A percentile compares a stretch with the other conserved stretches of the same genome.
Evolutionary conservation across 2,329 filamentous ascomycete genomes (phyloP).

Genomic region (Colletotrichum liaoningense): DNA sequence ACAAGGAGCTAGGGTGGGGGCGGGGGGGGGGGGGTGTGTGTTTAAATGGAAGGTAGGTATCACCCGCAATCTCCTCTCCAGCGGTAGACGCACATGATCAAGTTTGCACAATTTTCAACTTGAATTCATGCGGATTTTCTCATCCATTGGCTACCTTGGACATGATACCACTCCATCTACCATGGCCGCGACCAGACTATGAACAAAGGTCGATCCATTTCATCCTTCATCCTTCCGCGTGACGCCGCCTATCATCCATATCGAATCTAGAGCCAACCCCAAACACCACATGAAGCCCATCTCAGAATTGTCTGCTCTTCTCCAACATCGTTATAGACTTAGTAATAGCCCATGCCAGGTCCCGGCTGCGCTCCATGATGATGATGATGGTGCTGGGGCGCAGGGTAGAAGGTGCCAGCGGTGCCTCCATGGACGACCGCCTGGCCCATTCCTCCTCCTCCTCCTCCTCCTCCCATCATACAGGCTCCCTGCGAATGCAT

Average conservation of each 20-base stretch:
- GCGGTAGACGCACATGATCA: too few relatives aligned
- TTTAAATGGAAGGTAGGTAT: too few relatives aligned
- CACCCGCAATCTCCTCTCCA: too few relatives aligned
- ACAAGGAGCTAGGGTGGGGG: too few relatives aligned
- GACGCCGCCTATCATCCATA: not conserved
- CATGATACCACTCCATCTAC: not conserved
- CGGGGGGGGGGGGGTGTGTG: too few relatives aligned
- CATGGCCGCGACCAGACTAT: not conserved
- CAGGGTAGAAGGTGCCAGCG: not conserved
- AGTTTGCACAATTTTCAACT: not conserved
- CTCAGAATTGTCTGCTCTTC: too few relatives aligned
- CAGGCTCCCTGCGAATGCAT: not conserved
- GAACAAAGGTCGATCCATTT: not conserved
- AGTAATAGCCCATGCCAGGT: not conserved
- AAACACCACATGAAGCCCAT: not conserved
- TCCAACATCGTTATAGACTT: not conserved
- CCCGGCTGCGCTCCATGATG: not conserved
- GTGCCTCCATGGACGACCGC: not conserved
- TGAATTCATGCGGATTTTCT: not conserved
- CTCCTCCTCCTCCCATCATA: not conserved
- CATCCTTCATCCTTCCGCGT: not conserved
- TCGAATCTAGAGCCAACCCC: not conserved
- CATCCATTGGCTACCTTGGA: not conserved
- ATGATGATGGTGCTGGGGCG: not conserved
- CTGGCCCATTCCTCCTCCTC: not conserved